Evolutionary conservation across 1,139 yeast species (phyloP).

Genomic region (Zygoascus meyerae): DNA sequence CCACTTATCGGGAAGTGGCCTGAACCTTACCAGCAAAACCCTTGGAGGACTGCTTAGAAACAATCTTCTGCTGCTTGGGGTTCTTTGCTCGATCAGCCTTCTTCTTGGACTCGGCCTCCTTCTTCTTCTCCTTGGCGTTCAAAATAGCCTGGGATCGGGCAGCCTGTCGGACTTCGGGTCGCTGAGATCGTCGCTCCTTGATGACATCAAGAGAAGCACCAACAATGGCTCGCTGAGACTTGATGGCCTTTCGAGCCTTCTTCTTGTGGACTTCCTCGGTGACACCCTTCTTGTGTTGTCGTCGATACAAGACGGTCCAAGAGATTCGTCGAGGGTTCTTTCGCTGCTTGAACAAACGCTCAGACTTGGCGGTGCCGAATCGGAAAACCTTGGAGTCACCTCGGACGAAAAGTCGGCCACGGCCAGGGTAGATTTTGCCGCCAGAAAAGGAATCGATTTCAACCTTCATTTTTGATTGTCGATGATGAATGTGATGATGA

Average conservation of each 20-base stretch:
- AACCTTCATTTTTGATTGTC: conserved; percentile 71
- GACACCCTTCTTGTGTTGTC: conserved; percentile 99
- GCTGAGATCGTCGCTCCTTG: conserved; percentile 93
- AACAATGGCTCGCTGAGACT: conserved; percentile 98
- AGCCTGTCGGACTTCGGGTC: conserved; percentile 98
- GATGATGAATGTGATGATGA: conserved; percentile 11
- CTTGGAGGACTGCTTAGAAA: conserved; percentile 38
- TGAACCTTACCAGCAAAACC: conserved; percentile 57
- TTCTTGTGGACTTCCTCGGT: conserved; percentile 97
- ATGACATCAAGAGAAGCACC: conserved; percentile 99
- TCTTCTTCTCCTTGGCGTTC: conserved; percentile 93
- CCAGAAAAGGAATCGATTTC: conserved; percentile 99
- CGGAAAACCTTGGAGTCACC: conserved; percentile 99
- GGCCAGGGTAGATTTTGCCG: conserved; percentile 99
- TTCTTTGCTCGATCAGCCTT: conserved; percentile 92
- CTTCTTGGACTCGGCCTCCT: conserved; percentile 89
- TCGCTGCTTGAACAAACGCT: conserved; percentile 98
- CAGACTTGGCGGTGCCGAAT: conserved; percentile 97
- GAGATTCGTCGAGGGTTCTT: conserved; percentile 99
- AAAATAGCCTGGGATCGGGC: conserved; percentile 88
- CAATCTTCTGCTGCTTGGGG: conserved; percentile 84
- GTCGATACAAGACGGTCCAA: conserved; percentile 99
- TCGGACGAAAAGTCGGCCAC: conserved; percentile 99
- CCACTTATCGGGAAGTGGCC: conserved; percentile 89
- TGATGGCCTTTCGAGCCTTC: conserved; percentile 96